phyloP scores from a whole-genome alignment of 306 rosid species.

The Prosopis cineraria region DNA sequence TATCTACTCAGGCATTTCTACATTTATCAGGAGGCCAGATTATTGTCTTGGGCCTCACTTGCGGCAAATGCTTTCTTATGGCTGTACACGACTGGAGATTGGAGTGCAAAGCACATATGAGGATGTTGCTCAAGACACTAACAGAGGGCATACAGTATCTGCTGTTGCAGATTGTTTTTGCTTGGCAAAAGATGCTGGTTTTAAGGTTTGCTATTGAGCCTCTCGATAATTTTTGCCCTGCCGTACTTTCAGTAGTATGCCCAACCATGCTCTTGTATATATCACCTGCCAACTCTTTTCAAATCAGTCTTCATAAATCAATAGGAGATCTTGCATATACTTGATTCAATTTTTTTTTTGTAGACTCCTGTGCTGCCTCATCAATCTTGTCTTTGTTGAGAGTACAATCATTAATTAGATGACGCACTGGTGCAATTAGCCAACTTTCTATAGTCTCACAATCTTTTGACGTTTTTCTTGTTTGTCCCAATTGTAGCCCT shows the following conservation, averaged over 20 bases:
- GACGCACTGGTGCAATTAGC: conserved; percentile 4
- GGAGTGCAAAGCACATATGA: conserved; percentile 99
- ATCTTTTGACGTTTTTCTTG: neutral
- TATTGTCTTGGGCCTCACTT: conserved; percentile 98
- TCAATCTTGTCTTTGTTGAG: conserved; percentile 13
- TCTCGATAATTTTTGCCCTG: conserved; percentile 2
- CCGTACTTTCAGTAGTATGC: neutral
- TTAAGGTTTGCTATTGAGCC: conserved; percentile 63
- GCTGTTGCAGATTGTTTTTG: conserved; percentile 97
- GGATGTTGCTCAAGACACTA: conserved; percentile 98
- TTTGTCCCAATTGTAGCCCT: conserved; percentile 21
- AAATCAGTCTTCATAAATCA: no score
- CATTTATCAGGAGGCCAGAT: conserved; percentile 89
- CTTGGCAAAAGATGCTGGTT: conserved; percentile 98
- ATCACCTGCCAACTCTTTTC: conserved; percentile 9
- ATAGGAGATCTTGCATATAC: neutral
- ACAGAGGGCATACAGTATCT: conserved; percentile 96
- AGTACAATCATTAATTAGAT: conserved; percentile 20
- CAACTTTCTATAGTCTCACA: neutral
- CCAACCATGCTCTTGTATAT: conserved; percentile 21
- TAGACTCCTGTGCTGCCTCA: conserved; percentile 1
- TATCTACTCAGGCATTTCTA: conserved; percentile 26
- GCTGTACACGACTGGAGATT: conserved; percentile 93
- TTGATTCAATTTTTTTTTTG: neutral
- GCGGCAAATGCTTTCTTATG: conserved; percentile 96